A percentile compares a stretch with the other conserved stretches of the same genome.
These are phyloP conservation scores for Geranium brycei DNA, from an alignment of 345 rosid genomes.

Conservation along the genomic window DNA sequence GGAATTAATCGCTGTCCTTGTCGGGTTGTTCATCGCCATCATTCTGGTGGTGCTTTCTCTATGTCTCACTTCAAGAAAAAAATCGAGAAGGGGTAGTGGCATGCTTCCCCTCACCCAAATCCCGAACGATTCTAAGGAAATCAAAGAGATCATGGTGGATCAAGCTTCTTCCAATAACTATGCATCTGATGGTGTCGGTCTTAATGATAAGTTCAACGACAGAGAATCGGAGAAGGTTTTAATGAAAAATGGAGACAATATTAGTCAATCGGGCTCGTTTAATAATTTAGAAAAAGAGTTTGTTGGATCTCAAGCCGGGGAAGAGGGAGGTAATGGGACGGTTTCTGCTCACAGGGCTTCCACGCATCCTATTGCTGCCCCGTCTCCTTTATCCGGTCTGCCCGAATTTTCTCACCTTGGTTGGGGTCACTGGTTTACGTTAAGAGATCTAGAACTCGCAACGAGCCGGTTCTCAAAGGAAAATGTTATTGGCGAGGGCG, in stretches of 20 bases:
- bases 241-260: slow-evolving; percentile 42
- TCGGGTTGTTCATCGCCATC: slow-evolving; percentile 39
- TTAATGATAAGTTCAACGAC: slow-evolving; percentile 44
- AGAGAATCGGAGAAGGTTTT: slow-evolving; percentile 51
- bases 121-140: slow-evolving; percentile 51
- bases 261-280: slow-evolving; percentile 46
- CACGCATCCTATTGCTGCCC: slow-evolving; percentile 42
- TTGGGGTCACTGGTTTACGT: slow-evolving; percentile 99
- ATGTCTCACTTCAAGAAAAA: slow-evolving; percentile 68
- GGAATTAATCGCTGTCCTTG: slow-evolving; percentile 54
- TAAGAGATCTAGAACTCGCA: slow-evolving; percentile 78
- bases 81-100: slow-evolving; percentile 35
- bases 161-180: slow-evolving; percentile 49
- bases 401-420: slow-evolving; percentile 83
- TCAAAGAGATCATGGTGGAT: slow-evolving; percentile 77
- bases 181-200: slow-evolving; percentile 19
- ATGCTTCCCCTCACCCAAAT: slow-evolving; percentile 37
- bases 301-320: slow-evolving; percentile 37
- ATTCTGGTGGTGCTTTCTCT: slow-evolving; percentile 45
- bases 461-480: slow-evolving; percentile 68
- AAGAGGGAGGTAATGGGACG: slow-evolving; percentile 23
- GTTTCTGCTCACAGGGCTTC: slow-evolving; percentile 29
- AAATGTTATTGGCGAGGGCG: slow-evolving; percentile 89
- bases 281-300: slow-evolving; percentile 33
- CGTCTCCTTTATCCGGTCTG: slow-evolving; percentile 70